These are phyloP conservation scores for Saccharomycopsis sp. DNA, from an alignment of 805 yeast genomes.

Conservation along the genomic window DNA sequence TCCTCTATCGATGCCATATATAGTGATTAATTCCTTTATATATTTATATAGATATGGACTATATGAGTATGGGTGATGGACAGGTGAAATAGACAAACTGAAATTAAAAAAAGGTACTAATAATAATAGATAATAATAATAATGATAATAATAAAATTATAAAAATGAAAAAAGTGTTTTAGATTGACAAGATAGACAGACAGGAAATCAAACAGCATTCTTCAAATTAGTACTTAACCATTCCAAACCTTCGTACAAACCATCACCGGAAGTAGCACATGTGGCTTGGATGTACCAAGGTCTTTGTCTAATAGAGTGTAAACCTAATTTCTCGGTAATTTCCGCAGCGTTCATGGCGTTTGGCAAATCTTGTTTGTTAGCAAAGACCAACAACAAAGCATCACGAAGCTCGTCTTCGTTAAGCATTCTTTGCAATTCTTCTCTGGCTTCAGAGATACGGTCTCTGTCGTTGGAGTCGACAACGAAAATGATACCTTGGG, in stretches of 20 bases:
- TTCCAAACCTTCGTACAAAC: slow-evolving; percentile 95
- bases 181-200: not conserved
- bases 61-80: not conserved
- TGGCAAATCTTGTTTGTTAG: slow-evolving; percentile 98
- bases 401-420: slow-evolving; percentile 98
- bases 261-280: slow-evolving; percentile 99
- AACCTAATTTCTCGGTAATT: slow-evolving; percentile 93
- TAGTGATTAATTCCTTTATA: not conserved
- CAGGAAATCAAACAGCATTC: slow-evolving; percentile 35
- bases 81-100: not conserved
- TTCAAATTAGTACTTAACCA: slow-evolving; percentile 92
- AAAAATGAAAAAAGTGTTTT: not conserved
- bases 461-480: slow-evolving; percentile 98
- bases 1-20: not conserved
- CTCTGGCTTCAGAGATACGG: slow-evolving; percentile 96
- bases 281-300: slow-evolving; percentile 99
- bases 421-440: slow-evolving; percentile 95
- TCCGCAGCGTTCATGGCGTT: slow-evolving; percentile 99
- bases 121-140: slow-evolving; percentile 1
- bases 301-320: slow-evolving; percentile 96
- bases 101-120: not conserved
- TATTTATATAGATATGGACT: not conserved
- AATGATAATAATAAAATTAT: slow-evolving; percentile 1
- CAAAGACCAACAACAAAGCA: slow-evolving; percentile 90
- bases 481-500: slow-evolving; percentile 96